Base-by-base conservation (phyloP, 345 rosid genomes). In the Ceriops tagal region DNA sequence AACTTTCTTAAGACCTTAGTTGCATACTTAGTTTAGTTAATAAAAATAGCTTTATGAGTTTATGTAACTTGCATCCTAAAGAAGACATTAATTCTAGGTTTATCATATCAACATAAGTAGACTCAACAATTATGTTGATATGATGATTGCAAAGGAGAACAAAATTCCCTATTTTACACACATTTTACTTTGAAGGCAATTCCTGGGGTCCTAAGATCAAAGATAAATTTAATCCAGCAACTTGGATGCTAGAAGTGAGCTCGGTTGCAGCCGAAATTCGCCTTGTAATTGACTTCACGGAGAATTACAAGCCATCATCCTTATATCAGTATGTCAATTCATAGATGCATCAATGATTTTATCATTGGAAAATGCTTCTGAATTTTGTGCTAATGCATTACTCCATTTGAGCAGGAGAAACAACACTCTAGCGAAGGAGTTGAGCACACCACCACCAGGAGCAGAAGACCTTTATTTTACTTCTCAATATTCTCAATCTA, bases 221-320 rank as follows among this genome's bases (percentile, higher is more conserved):
- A 64, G 85, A 83, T 1, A 79, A 71, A 67, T 81, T 79, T 59
- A 85, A 83, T 77, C 89, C 86, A 21, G 86, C 89, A 52, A 81
- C 89, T 59, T 85, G 89, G 89, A 82, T 85, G 86, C 77, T 82
- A 16, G 86, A 85, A 70, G 85, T 77, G 56, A 85, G 86, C 77
- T 75, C 81, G 0, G 35, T 73, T 21, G 75, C 81, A 3, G 79
- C 77, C 30, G 86, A 83, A 67, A 75, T 57, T 49, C 74, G 76
- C 30, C 78, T 81, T 60, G 80, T 71, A 60, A 71, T 85, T 19
- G 85, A 83, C 70, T 85, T 85, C 13, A 83, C 85, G 1, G 86
- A 79, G 18, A 62, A 60, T 39, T 78, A 76, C 79, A 80, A 67
- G 72, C 39, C 78, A 55, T 73, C 78, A 73, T 65, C 83, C 43